Evolutionary conservation across 2,329 filamentous ascomycete species (phyloP).

Genomic region (Trichocomaceae sp.): DNA sequence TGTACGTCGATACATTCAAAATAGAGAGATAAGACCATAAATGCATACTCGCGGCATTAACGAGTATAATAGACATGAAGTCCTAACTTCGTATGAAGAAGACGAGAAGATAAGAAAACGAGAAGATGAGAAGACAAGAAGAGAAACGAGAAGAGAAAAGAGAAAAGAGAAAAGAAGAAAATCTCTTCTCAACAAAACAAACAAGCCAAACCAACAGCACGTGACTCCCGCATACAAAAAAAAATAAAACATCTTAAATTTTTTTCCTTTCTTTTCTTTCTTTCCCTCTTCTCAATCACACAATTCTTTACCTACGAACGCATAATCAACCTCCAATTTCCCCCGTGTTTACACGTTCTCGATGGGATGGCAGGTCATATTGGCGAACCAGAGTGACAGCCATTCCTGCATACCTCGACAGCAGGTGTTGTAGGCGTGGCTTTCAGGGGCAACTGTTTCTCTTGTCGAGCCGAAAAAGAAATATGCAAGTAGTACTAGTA

Average conservation of each 20-base stretch:
- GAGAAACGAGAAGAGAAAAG: neutral
- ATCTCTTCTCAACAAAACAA: neutral
- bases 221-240: neutral
- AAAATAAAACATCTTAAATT: too few relatives aligned
- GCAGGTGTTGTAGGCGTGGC: neutral
- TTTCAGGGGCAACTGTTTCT: constrained; percentile 14
- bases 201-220: neutral
- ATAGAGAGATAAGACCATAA: too few relatives aligned
- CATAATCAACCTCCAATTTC: constrained; percentile 46
- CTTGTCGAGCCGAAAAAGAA: constrained; percentile 2
- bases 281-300: constrained; percentile 16
- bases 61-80: neutral
- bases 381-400: constrained; percentile 40
- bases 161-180: neutral
- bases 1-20: too few relatives aligned
- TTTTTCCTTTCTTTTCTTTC: neutral
- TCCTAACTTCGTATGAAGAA: neutral
- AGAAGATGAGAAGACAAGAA: neutral
- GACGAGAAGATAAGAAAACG: neutral
- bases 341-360: neutral
- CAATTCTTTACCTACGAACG: constrained; percentile 40
- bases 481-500: too few relatives aligned
- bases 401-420: neutral
- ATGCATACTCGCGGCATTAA: constrained; percentile 7
- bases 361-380: constrained; percentile 45